These are phyloP conservation scores for Termitomyces sp. DNA, from an alignment of 768 basidiomycete species.

Conservation along the genomic window DNA sequence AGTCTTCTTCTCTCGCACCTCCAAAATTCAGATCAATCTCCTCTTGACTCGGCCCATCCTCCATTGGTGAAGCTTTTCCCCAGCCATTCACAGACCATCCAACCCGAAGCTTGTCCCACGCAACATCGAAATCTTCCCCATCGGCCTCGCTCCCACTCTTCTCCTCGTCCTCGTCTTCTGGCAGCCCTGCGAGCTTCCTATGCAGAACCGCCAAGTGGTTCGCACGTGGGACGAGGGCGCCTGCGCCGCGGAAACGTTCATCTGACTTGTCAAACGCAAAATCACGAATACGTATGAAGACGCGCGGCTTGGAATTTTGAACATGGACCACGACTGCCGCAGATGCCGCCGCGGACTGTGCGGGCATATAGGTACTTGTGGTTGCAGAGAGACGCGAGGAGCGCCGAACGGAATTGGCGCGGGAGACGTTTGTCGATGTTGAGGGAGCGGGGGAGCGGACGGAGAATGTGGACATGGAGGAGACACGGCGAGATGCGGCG, in stretches of 20 bases:
- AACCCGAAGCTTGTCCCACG: constrained; percentile 21
- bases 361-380: neutral
- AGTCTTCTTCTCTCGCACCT: constrained; percentile 2
- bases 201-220: constrained; percentile 31
- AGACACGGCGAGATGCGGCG: constrained; percentile 12
- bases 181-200: constrained; percentile 17
- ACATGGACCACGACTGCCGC: neutral
- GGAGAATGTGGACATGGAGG: constrained; percentile 23
- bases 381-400: neutral
- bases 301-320: neutral
- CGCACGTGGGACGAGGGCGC: constrained; percentile 31
- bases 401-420: constrained; percentile 8
- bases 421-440: constrained; percentile 7
- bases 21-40: constrained; percentile 47
- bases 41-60: constrained; percentile 31
- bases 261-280: constrained; percentile 30
- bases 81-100: constrained; percentile 19
- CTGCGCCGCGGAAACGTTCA: constrained; percentile 33
- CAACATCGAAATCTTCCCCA: constrained; percentile 20
- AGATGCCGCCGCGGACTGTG: no score
- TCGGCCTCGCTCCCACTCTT: constrained; percentile 11
- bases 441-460: constrained; percentile 15
- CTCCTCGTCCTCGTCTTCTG: constrained; percentile 12
- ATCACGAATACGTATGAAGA: constrained; percentile 36
- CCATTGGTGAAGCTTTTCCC: constrained; percentile 16